Conservation (phyloP, 2,329 filamentous ascomycete genomes). For the Byssothecium circinans region DNA sequence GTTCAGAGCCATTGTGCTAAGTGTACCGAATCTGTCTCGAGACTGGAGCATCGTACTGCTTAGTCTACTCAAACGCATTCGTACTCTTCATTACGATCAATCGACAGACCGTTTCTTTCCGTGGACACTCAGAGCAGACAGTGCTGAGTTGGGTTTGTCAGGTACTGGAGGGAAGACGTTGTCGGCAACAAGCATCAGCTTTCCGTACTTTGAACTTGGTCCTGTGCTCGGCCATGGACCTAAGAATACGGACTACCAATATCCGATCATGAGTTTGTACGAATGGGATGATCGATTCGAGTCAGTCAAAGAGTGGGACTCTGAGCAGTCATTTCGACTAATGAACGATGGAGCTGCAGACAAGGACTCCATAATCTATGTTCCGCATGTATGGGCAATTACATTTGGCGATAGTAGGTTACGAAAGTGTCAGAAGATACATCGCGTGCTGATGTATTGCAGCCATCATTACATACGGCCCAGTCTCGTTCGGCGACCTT, state of each 20-base stretch:
- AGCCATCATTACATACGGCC: slow-evolving; percentile 5
- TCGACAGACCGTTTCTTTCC: neutral
- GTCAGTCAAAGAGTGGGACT: slow-evolving; percentile 2
- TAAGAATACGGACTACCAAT: slow-evolving; percentile 1
- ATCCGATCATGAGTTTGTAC: slow-evolving; percentile 4
- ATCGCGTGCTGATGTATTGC: neutral
- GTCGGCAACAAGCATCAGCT: slow-evolving; percentile 3
- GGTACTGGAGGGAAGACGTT: neutral
- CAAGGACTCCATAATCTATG: slow-evolving; percentile 5
- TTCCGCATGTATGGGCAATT: slow-evolving; percentile 5
- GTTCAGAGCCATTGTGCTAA: neutral
- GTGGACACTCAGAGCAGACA: slow-evolving; percentile 1
- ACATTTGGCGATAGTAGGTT: neutral
- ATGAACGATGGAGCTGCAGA: neutral
- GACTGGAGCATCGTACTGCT: neutral
- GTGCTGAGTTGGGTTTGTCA: neutral
- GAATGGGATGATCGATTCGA: slow-evolving; percentile 3
- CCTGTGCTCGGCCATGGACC: slow-evolving; percentile 1
- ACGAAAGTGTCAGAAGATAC: neutral
- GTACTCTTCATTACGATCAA: neutral
- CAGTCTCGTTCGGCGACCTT: neutral
- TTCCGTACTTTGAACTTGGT: slow-evolving; percentile 6
- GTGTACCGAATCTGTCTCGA: neutral
- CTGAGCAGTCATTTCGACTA: slow-evolving; percentile 1
- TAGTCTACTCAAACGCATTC: neutral